phyloP scores from a whole-genome alignment of 257 asterid genomes.

The Fraxinus quadrangulata region DNA sequence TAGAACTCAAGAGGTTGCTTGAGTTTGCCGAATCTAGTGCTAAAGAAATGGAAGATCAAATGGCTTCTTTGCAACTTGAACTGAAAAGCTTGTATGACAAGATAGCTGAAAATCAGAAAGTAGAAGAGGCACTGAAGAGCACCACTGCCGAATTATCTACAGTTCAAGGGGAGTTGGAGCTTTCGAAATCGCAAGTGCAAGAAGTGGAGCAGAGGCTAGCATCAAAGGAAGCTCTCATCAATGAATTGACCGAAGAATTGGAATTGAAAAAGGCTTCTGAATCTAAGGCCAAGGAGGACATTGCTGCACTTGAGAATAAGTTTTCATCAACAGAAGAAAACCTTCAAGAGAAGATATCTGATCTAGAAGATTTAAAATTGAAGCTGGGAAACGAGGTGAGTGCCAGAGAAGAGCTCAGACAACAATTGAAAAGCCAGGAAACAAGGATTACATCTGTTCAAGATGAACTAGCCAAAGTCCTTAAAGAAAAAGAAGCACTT shows the following conservation, averaged over 20 bases:
- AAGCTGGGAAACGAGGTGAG: slow-evolving; percentile 58
- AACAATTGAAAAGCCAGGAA: slow-evolving; percentile 51
- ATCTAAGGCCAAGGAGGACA: slow-evolving; percentile 55
- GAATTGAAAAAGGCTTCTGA: slow-evolving; percentile 57
- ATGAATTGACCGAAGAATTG: slow-evolving; percentile 57
- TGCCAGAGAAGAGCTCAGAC: slow-evolving; percentile 46
- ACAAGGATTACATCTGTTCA: slow-evolving; percentile 36
- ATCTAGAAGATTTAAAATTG: slow-evolving; percentile 49
- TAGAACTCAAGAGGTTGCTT: slow-evolving; percentile 69
- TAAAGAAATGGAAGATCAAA: slow-evolving; percentile 62
- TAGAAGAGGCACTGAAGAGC: slow-evolving; percentile 61
- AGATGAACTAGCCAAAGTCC: slow-evolving; percentile 53
- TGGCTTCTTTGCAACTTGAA: slow-evolving; percentile 59
- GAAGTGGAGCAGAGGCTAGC: slow-evolving; percentile 66
- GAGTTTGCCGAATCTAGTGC: slow-evolving; percentile 61
- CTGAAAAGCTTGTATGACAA: slow-evolving; percentile 51
- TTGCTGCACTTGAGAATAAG: slow-evolving; percentile 52
- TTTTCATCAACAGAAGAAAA: slow-evolving; percentile 44
- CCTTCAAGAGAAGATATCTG: slow-evolving; percentile 49
- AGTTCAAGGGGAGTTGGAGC: slow-evolving; percentile 62
- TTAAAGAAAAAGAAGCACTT: slow-evolving; percentile 57
- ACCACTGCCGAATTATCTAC: slow-evolving; percentile 57
- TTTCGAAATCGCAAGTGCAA: slow-evolving; percentile 58
- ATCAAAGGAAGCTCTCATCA: slow-evolving; percentile 57
- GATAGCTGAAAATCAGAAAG: slow-evolving; percentile 59